These are phyloP conservation scores for Phytophthora vignae DNA, from an alignment of 352 stramenopile species.

Conservation along the genomic window DNA sequence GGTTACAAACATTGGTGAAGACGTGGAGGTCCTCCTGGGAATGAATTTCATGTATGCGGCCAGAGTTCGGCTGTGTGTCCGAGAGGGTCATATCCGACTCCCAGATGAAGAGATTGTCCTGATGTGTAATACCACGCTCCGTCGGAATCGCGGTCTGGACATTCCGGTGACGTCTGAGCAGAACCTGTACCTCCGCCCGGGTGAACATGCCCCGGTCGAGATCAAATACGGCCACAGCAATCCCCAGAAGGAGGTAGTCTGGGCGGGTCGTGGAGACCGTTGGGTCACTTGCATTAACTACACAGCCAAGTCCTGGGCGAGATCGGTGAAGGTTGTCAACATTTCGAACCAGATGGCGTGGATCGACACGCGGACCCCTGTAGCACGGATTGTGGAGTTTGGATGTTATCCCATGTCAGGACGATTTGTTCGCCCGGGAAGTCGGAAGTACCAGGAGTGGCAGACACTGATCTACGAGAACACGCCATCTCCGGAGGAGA, in stretches of 20 bases:
- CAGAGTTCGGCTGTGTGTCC: slow-evolving; percentile 17
- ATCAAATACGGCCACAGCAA: not conserved
- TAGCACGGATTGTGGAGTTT: not conserved
- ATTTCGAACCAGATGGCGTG: not conserved
- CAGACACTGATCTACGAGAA: slow-evolving; percentile 13
- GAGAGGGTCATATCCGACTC: not conserved
- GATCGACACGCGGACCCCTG: not conserved
- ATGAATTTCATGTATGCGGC: slow-evolving; percentile 40
- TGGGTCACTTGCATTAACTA: not conserved
- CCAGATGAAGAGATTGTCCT: slow-evolving; percentile 10
- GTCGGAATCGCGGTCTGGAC: not conserved
- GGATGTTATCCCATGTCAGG: not conserved
- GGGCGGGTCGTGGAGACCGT: no score
- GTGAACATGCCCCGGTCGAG: not conserved
- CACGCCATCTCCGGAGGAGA: not conserved
- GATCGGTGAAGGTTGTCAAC: not conserved
- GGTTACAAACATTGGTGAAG: slow-evolving; percentile 28
- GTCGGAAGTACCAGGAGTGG: slow-evolving; percentile 12
- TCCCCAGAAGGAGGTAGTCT: not conserved
- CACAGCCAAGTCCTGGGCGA: not conserved
- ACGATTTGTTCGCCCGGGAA: not conserved
- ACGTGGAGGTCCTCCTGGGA: slow-evolving; percentile 29
- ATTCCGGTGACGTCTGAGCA: not conserved
- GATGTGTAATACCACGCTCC: not conserved
- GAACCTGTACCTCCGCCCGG: not conserved